These are phyloP conservation scores for Podila epicladia DNA, from an alignment of 192 early-diverging fungal species.

Conservation along the genomic window DNA sequence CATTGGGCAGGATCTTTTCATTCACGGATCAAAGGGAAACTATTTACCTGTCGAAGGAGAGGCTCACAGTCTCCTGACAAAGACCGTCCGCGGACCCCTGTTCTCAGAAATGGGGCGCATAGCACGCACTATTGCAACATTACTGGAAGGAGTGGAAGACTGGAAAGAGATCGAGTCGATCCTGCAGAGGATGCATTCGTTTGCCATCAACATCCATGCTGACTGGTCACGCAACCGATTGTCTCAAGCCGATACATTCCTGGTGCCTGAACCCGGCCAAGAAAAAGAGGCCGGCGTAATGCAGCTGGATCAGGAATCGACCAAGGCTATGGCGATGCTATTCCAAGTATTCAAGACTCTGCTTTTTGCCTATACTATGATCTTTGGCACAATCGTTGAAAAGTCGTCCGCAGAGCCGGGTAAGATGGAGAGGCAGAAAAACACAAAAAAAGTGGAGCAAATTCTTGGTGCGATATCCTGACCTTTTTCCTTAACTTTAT, in stretches of 20 bases:
- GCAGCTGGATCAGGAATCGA: conserved; percentile 26
- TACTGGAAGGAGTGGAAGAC: conserved; percentile 22
- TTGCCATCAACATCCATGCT: conserved; percentile 38
- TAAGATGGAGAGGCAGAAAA: conserved; percentile 1
- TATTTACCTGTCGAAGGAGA: conserved; percentile 3
- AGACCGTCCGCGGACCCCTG: conserved; percentile 24
- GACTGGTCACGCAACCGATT: conserved; percentile 38
- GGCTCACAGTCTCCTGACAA: conserved; percentile 12
- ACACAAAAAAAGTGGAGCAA: not conserved
- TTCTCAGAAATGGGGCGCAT: conserved; percentile 49
- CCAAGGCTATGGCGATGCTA: conserved; percentile 24
- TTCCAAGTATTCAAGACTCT: conserved; percentile 61
- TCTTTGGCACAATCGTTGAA: conserved; percentile 54
- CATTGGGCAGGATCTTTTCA: conserved; percentile 22
- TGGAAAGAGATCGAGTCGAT: conserved; percentile 17
- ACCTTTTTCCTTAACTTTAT: not conserved
- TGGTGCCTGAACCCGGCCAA: conserved; percentile 5
- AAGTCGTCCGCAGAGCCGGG: conserved; percentile 23
- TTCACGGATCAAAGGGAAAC: not conserved
- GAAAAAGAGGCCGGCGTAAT: not conserved
- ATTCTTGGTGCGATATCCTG: not conserved
- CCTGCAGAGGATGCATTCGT: conserved; percentile 30
- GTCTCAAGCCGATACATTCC: conserved; percentile 24
- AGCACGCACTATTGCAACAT: conserved; percentile 29
- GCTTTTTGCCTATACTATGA: conserved; percentile 60